Base-by-base conservation (phyloP, 192 early-diverging fungal species). In the Coemansia sp. region DNA sequence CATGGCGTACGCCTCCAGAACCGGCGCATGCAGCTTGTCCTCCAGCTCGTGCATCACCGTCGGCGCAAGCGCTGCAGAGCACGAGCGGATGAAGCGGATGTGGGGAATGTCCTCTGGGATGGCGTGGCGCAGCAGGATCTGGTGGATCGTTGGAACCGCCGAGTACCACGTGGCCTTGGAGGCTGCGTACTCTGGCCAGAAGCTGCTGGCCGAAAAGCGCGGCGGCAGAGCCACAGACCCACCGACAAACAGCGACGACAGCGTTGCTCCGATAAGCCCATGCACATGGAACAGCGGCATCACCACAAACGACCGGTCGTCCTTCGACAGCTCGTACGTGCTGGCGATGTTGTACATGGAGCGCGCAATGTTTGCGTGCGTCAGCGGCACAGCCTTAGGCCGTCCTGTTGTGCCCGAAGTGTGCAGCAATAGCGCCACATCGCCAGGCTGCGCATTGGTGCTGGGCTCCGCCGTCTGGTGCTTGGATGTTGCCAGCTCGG, bases 211-310 rank as follows among this genome's bases (percentile, higher is more conserved):
- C 19, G 84, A 87, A 67, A 93, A 91, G 55, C 81, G 87, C 54
- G 79, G 65, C 10, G 90, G 92, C 53, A 94, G 69, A 9, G 90
- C 84, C 4, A 82, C 84, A 1, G 86, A 79, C 15, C 88, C 90
- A 36, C 89, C 89, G 7, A 86, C 82, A 23, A 77, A 81, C 7
- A 94, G 82, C 7, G 88, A 85, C 6, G 91, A 79, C 22, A 94
- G 74, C 50, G 86, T 67, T 8, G 84, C 89, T 55, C 90, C 88
- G 37, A 94, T 84, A 38, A 94, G 74, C 10, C 92, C 92, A 67
- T 94, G 91, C 7, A 91, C 89, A 65, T 94, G 92, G 79, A 92
- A 92, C 20, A 94, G 82, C 7, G 92, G 91, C 91, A 93, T 93
- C 20, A 92, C 91, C 20, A 93, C 62, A 58, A 88, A 81, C 5